Evolutionary conservation across 2,329 filamentous ascomycete species (phyloP).

Genomic region (Talaromyces funiculosus): DNA sequence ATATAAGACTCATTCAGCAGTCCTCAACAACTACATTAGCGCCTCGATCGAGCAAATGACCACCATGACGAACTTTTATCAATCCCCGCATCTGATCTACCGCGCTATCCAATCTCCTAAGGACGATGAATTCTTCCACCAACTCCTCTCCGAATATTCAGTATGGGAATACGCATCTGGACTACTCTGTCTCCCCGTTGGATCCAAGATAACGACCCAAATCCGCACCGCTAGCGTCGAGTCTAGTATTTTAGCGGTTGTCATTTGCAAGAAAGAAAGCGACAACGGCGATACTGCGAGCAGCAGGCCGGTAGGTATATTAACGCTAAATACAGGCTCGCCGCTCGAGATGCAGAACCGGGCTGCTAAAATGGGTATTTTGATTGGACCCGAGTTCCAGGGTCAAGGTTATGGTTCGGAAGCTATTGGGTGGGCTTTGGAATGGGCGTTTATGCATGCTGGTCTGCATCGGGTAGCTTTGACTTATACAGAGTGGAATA

Average conservation of each 20-base stretch:
- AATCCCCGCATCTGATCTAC: neutral
- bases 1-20: too few species aligned
- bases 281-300: neutral
- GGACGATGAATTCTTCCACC: neutral
- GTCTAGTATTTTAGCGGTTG: neutral
- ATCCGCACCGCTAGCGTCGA: neutral
- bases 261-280: neutral
- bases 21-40: too few species aligned
- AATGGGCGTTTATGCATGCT: constrained; percentile 4
- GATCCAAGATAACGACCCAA: neutral
- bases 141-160: neutral
- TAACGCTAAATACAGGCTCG: neutral
- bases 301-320: neutral
- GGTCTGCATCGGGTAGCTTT: neutral
- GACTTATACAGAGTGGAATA: neutral
- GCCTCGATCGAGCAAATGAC: too few species aligned
- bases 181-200: neutral
- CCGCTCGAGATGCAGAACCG: neutral
- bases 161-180: neutral
- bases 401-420: neutral
- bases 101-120: neutral
- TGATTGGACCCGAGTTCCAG: neutral
- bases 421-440: neutral
- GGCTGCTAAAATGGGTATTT: neutral
- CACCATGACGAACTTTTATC: neutral